Base-by-base conservation (phyloP, 768 basidiomycete genomes). In the Dentipellis sp. region DNA sequence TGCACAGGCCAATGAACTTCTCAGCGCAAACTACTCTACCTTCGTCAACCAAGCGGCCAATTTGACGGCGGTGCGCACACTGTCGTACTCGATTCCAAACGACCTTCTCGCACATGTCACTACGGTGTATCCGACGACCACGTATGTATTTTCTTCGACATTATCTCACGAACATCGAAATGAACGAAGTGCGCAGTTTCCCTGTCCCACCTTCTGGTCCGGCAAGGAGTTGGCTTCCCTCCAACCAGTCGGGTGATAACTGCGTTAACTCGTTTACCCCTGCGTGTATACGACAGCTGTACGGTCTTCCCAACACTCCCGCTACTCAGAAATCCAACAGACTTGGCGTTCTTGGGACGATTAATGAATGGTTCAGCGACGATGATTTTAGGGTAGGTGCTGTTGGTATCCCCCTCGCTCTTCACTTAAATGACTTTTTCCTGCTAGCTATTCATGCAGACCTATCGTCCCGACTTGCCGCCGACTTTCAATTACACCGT, bases 211-310 rank as follows among this genome's bases (percentile, higher is more conserved):
- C 48, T 35, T 19, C n/a, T 45, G 42, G 42, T 7, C 17, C 48
- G 14, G 14, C 29, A n/a, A 49, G 36, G 21, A 22, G 36, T n/a
- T 49, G 17, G 16, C 19, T 47, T 12, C 47, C 21, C n/a, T 42
- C 36, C 19, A 8, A 55, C 10, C 14, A 17, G 2, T 14, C 29
- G 9, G 19, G 8, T 21, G 40, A 21, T 9, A 34, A 29, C 35
- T 8, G 46, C 16, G 22, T 10, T 12, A 23, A 47, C 16, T 42
- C 56, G 29, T 57, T 64, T 50, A 63, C 61, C 6, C 64, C 64
- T 2, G 56, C 53, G 10, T 65, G 63, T 42, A 23, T 66, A n/a
- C 64, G 62, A 34, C 52, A 50, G 12, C 47, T 65, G 0, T 65
- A 65, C 56, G 58, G 58, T 3, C 60, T 66, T 19, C 64, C 64